Percentiles rank a stretch among this genome's conserved stretches.
Evolutionary conservation across 306 rosid species (phyloP).

Genomic region (Acacia melanoxylon): DNA sequence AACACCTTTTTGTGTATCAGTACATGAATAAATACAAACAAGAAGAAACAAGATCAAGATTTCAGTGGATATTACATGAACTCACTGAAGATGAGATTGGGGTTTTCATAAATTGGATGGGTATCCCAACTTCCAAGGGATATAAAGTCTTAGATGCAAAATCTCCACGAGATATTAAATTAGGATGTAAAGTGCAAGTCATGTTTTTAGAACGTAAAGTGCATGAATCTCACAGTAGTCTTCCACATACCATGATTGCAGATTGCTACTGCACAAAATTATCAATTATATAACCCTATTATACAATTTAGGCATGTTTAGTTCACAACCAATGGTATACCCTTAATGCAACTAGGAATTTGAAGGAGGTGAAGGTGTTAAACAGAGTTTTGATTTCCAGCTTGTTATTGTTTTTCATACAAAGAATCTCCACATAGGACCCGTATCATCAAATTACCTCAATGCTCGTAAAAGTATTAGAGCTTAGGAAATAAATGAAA

Average conservation of each 20-base stretch:
- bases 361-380: neutral
- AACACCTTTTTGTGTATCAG: neutral
- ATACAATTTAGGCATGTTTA: neutral
- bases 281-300: neutral
- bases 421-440: neutral
- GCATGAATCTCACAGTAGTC: neutral
- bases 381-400: neutral
- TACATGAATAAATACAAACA: neutral
- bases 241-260: neutral
- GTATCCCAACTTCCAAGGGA: conserved; percentile 9
- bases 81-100: conserved; percentile 17
- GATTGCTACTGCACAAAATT: neutral
- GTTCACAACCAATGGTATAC: neutral
- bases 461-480: neutral
- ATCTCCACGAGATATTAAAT: neutral
- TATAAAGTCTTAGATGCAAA: conserved; percentile 9
- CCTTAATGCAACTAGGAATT: neutral
- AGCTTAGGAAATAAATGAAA: neutral
- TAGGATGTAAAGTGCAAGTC: neutral
- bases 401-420: neutral
- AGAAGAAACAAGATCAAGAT: conserved; percentile 3
- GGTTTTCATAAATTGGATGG: neutral
- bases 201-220: neutral
- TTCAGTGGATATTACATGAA: conserved; percentile 15
- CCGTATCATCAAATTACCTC: neutral